Evolutionary conservation across 805 yeast genomes (phyloP), one percentile per base, ranked within the genome.

Genomic region (Scheffersomyces coipomensis): DNA sequence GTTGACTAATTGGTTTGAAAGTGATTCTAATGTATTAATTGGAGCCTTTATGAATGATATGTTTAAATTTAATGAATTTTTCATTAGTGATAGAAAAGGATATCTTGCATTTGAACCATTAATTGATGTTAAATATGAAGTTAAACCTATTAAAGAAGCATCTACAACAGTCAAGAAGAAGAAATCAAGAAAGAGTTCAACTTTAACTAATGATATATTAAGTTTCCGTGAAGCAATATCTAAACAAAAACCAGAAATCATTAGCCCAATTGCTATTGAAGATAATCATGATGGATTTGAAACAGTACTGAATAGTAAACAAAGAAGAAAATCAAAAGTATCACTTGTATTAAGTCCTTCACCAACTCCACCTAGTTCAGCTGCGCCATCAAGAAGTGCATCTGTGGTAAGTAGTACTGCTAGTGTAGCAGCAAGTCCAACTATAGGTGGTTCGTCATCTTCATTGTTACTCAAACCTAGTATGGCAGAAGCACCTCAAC

Each of bases 41-140:
- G 32, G 38, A 6, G 33, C 43, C 3, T 69, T 65, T 35, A 29
- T 64, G 8, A 40, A 34, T 12, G 44, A 59, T 30, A 27, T 47
- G 2, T 29, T 32, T 1, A 39, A 12, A 2, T 65, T 50, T 43
- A 66, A 67, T 37, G 64, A 60, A 29, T 38, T 43, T 2, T 68
- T 63, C 35, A 60, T 68, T 56, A 58, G 62, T 38, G 66, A 66
- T 38, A 41, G 52, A 11, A 58, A 56, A 35, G 72, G 72, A 0
- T 61, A 39, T 34, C 19, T 37, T 33, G 51, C 58, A 5, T 69
- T 69, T 45, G 64, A 55, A 23, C 72, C 72, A 2, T 46, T 66
- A 19, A 39, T 68, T 22, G 75, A 69, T 44, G 43, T 56, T 13
- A 62, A 56, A 38, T 39, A 43, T 15, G 61, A 56, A 10, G 29